These are phyloP conservation scores for Penicillium thymicola DNA, from an alignment of 2,329 filamentous ascomycete genomes.

Conservation along the genomic window DNA sequence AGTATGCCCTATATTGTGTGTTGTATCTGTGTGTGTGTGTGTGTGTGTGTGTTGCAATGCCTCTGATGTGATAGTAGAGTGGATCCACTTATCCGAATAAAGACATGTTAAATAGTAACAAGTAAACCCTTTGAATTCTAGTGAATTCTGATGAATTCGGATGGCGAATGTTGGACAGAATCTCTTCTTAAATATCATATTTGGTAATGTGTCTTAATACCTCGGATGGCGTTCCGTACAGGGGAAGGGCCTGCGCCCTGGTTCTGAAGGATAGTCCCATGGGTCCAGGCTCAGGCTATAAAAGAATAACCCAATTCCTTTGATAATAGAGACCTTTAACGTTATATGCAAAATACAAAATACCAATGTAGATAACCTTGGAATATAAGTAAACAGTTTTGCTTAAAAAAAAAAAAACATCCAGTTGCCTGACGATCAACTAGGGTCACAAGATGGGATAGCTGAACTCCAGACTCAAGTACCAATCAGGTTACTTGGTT, in stretches of 20 bases:
- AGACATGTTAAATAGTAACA: neutral
- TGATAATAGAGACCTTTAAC: neutral
- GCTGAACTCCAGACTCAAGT: neutral
- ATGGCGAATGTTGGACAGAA: neutral
- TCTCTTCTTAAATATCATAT: neutral
- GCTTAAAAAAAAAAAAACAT: neutral
- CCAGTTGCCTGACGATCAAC: constrained; percentile 6
- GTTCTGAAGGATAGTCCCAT: constrained; percentile 7
- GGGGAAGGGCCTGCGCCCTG: constrained; percentile 10
- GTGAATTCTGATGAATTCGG: too few species aligned
- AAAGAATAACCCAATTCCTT: neutral
- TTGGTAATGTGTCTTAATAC: neutral
- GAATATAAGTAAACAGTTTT: neutral
- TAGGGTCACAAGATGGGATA: constrained; percentile 5
- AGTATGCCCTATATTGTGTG: neutral
- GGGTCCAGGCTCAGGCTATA: constrained; percentile 1
- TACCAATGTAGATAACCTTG: neutral
- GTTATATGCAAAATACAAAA: neutral
- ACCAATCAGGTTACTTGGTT: constrained; percentile 4
- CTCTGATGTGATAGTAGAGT: neutral
- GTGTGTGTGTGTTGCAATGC: neutral
- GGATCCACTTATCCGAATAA: neutral
- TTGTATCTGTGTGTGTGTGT: neutral
- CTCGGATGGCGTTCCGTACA: constrained; percentile 11
- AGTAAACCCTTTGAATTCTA: too few species aligned